Conservation (phyloP, 1,284 basidiomycete species). For the Ustilago curta region DNA sequence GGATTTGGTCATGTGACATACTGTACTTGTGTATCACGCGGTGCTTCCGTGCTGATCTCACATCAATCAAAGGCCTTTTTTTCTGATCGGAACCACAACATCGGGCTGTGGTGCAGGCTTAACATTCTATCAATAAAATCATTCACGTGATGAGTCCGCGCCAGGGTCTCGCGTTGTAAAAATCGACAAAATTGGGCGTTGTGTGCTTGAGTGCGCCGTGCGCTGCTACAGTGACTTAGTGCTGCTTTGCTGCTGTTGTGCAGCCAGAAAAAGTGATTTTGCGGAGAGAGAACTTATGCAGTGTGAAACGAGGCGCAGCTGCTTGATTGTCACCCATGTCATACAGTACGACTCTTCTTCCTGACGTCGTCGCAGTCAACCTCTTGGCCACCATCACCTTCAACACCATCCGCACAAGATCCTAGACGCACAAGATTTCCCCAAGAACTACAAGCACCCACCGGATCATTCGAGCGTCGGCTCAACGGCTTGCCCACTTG, state of each 20-base stretch:
- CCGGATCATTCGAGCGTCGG: background rate
- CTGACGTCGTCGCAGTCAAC: background rate
- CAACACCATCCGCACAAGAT: background rate
- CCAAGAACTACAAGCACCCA: background rate
- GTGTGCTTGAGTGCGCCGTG: conserved; percentile 1
- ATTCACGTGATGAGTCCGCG: conserved; percentile 22
- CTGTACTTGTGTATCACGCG: background rate
- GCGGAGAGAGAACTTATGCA: conserved; percentile 1
- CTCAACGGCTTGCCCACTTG: background rate
- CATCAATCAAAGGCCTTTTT: background rate
- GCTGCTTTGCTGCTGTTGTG: conserved; percentile 5
- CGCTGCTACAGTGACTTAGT: background rate
- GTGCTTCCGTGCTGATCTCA: background rate
- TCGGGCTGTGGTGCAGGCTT: too few relatives aligned
- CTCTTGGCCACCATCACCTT: background rate
- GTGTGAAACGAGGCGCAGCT: conserved; percentile 1
- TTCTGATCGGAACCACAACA: too few relatives aligned
- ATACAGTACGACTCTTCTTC: background rate
- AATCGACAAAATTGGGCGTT: background rate
- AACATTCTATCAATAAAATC: too few relatives aligned
- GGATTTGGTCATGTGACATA: conserved; percentile 3
- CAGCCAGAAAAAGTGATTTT: conserved; percentile 3
- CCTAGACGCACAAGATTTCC: background rate
- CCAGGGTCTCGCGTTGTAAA: conserved; percentile 18
- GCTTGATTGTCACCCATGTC: background rate